Conservation (phyloP, 2,329 filamentous ascomycete species). For the Aspergillus costaricaensis region DNA sequence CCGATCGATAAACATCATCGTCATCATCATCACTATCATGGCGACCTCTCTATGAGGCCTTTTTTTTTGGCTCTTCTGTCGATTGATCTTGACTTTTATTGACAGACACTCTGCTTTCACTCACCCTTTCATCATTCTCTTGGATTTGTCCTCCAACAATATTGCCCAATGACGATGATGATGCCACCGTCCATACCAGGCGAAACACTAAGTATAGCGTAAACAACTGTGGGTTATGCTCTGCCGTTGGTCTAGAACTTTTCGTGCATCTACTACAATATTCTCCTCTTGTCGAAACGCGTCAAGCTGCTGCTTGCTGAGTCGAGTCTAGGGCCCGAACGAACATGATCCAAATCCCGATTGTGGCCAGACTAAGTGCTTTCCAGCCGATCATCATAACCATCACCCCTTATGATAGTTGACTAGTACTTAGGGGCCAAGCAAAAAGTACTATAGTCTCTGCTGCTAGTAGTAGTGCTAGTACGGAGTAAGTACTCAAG, state of each 20-base stretch:
- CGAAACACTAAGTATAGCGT: not conserved
- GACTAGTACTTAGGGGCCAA: too few relatives aligned
- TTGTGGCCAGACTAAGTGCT: not conserved
- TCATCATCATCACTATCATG: too few relatives aligned
- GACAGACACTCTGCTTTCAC: too few relatives aligned
- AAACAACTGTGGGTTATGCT: conserved; percentile 19
- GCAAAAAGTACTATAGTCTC: too few relatives aligned
- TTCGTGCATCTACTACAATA: conserved; percentile 12
- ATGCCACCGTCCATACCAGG: not conserved
- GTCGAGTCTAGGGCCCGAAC: conserved; percentile 6
- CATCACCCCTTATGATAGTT: not conserved
- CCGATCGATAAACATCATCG: not conserved
- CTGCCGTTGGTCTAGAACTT: conserved; percentile 24
- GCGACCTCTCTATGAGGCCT: not conserved
- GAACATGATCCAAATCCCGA: not conserved
- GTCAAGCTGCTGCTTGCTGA: conserved; percentile 7
- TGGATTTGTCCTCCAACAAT: too few relatives aligned
- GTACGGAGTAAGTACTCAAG: not conserved
- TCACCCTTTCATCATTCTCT: too few relatives aligned
- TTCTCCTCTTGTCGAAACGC: conserved; percentile 8
- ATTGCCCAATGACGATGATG: not conserved
- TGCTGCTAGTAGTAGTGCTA: too few relatives aligned
- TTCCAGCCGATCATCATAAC: not conserved
- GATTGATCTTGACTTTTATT: not conserved
- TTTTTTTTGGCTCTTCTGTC: not conserved